Evolutionary conservation across 1,284 basidiomycete genomes (phyloP), one percentile per base, ranked within the genome.

Genomic region (Ceratobasidium sp.): DNA sequence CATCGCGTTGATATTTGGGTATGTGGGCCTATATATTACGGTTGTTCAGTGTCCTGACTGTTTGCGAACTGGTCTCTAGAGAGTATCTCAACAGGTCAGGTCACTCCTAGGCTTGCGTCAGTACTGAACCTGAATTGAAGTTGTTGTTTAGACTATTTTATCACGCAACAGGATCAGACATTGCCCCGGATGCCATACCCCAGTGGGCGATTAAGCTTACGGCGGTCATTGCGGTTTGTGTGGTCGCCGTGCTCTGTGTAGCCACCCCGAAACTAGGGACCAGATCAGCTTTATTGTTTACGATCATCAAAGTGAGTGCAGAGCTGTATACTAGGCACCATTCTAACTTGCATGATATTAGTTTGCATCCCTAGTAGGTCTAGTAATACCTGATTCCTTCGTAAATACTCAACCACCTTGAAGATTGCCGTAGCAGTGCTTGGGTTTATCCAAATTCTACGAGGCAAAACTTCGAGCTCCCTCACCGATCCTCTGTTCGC

Each of bases 141-240:
- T 46, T 67, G n/a, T 23, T 44, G 9, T 46, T 58, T 56, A 88
- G 92, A 81, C 87, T 95, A 80, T 89, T 94, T 83, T 92, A 91
- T 90, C 91, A 93, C 83, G 88, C 86, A 77, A 89, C 90, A 23
- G 86, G 88, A 78, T 87, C 89, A 83, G 89, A 91, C 80, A 89
- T 90, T 82, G 92, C 93, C 44, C 90, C 91, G 7, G 92, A 94
- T 82, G 91, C 90, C 60, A 92, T 97, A 76, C 96, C 97, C 46
- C 90, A 93, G 80, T 98, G 96, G 96, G 91, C 94, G n/a, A 95
- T 95, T 86, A 98, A 97, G 86, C 85, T 97, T 78, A 95, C 95
- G 39, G 97, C 95, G 9, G 86, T 91, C 53, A 85, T 89, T 60
- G 94, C 95, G 76, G 90, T 98, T 28, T 79, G 92, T 2, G 76